These are phyloP conservation scores for Tilletiopsis washingtonensis DNA, from an alignment of 1,284 basidiomycete species.

Conservation along the genomic window DNA sequence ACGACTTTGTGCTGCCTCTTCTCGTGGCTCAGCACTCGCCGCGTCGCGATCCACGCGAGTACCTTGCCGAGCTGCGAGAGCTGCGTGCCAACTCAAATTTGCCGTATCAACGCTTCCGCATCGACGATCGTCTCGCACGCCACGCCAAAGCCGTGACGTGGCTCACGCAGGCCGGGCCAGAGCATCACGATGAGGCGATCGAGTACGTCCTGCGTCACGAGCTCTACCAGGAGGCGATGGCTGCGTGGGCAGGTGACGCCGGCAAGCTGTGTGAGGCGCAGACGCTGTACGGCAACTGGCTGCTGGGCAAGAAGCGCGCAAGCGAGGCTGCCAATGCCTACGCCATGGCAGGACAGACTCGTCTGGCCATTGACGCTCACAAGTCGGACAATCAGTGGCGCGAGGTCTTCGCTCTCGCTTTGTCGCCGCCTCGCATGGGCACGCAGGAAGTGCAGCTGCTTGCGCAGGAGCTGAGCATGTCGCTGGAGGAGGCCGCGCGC, in stretches of 20 bases:
- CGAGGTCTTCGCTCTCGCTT: conserved; percentile 26
- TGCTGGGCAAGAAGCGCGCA: conserved; percentile 76
- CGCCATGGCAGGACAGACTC: conserved; percentile 18
- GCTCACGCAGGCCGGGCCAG: conserved; percentile 65
- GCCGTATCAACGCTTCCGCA: conserved; percentile 76
- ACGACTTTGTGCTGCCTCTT: conserved; percentile 89
- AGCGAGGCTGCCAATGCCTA: conserved; percentile 61
- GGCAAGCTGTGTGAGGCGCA: conserved; percentile 15
- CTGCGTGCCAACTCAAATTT: conserved; percentile 67
- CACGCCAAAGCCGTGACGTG: conserved; percentile 67
- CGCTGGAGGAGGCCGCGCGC: conserved; percentile 68
- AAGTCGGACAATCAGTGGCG: conserved; percentile 29
- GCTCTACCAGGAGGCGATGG: conserved; percentile 52
- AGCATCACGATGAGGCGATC: conserved; percentile 69
- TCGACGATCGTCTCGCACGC: conserved; percentile 84
- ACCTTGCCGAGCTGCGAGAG: conserved; percentile 89
- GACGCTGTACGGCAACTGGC: conserved; percentile 75
- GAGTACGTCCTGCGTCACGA: conserved; percentile 71
- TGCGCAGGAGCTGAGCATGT: conserved; percentile 34
- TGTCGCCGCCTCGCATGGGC: conserved; percentile 27
- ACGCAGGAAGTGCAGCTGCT: conserved; percentile 51
- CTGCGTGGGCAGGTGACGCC: conserved; percentile 13
- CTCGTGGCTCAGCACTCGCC: conserved; percentile 96
- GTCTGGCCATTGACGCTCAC: conserved; percentile 34
- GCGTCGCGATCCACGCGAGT: conserved; percentile 94